phyloP scores from a whole-genome alignment of 2,329 filamentous ascomycete genomes.

The Monosporascus sp. region DNA sequence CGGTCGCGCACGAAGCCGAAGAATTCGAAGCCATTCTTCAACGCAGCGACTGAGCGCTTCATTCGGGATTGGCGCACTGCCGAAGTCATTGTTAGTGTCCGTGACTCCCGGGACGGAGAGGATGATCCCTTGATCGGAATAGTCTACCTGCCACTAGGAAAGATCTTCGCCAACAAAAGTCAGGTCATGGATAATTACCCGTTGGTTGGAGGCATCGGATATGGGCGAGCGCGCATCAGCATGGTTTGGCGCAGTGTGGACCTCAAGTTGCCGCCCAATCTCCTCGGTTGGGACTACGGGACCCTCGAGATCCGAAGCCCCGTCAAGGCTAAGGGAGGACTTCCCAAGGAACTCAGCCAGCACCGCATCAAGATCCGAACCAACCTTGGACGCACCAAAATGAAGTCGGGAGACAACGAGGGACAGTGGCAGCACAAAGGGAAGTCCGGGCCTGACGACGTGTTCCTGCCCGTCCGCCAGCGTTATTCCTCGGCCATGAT shows the following conservation, averaged over 20 bases:
- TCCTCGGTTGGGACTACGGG: conserved; percentile 67
- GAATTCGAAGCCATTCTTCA: conserved; percentile 74
- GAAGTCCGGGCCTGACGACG: conserved; percentile 30
- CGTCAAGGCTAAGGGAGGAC: conserved; percentile 38
- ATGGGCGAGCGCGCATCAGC: conserved; percentile 62
- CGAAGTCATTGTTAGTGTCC: conserved; percentile 62
- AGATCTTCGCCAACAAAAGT: conserved; percentile 56
- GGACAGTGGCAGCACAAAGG: conserved; percentile 47
- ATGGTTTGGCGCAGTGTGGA: conserved; percentile 69
- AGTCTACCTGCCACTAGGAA: conserved; percentile 59
- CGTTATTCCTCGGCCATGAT: conserved; percentile 54
- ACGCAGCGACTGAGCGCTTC: conserved; percentile 68
- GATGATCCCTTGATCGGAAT: conserved; percentile 66
- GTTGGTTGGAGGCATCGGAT: conserved; percentile 66
- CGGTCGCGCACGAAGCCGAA: conserved; percentile 71
- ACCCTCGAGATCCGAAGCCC: conserved; percentile 58
- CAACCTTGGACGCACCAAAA: conserved; percentile 51
- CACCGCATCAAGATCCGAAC: conserved; percentile 56
- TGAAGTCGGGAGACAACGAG: conserved; percentile 39
- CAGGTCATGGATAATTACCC: conserved; percentile 64
- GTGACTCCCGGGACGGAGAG: conserved; percentile 63
- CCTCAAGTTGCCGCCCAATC: conserved; percentile 50
- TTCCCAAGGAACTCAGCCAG: conserved; percentile 42
- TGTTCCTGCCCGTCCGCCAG: conserved; percentile 53
- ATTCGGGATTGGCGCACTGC: conserved; percentile 62